These are phyloP conservation scores for Syncephalis plumigaleata DNA, from an alignment of 371 early-diverging fungal species.

Conservation along the genomic window DNA sequence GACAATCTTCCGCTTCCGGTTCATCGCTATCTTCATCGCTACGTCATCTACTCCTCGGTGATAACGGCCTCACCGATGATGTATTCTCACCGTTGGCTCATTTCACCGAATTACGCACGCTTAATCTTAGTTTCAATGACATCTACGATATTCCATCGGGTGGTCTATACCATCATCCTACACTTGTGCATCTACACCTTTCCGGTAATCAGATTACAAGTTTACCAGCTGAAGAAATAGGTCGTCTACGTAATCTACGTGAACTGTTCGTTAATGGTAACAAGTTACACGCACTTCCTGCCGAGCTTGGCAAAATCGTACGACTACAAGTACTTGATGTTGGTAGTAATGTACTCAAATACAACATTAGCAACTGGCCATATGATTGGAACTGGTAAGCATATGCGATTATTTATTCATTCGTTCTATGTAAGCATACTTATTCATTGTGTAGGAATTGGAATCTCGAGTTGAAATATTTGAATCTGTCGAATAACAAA, in stretches of 20 bases:
- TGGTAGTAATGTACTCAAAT: constrained; percentile 73
- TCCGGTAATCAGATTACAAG: constrained; percentile 74
- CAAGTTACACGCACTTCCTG: constrained; percentile 77
- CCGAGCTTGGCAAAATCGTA: constrained; percentile 70
- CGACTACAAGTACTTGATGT: constrained; percentile 65
- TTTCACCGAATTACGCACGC: constrained; percentile 48
- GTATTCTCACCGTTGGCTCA: constrained; percentile 52
- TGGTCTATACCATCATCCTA: constrained; percentile 22
- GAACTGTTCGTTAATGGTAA: constrained; percentile 79
- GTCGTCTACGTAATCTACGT: constrained; percentile 40
- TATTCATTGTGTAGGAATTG: constrained; percentile 41
- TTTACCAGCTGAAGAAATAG: constrained; percentile 75
- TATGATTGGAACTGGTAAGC: constrained; percentile 90
- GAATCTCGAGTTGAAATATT: constrained; percentile 72
- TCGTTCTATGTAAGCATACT: background rate
- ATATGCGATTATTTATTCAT: background rate
- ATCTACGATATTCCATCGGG: constrained; percentile 56
- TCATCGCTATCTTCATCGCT: constrained; percentile 47
- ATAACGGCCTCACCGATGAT: constrained; percentile 75
- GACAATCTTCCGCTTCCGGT: background rate
- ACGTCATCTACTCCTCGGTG: constrained; percentile 46
- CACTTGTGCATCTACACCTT: constrained; percentile 55
- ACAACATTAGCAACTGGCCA: constrained; percentile 88
- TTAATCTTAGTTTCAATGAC: constrained; percentile 74
- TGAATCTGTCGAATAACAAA: constrained; percentile 84